Evolutionary conservation across 2,329 filamentous ascomycete species (phyloP), one percentile per base, ranked within the genome.

Genomic region (Cladophialophora carrionii): DNA sequence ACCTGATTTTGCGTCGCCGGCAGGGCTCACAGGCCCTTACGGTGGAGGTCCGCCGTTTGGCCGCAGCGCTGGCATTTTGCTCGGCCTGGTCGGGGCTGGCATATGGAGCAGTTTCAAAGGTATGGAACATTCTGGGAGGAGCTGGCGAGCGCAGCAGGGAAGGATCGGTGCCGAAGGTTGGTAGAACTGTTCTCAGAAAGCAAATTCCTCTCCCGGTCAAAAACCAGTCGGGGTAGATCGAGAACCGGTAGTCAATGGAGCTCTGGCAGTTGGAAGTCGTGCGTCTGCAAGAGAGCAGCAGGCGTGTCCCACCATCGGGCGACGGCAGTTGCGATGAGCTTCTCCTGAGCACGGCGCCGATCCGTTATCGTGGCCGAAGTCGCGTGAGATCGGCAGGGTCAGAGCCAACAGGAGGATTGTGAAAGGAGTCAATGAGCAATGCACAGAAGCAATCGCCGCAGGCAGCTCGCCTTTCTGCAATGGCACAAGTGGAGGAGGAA

Each of bases 1-100:
- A 95, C 68, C 91, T 88, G 62, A 94, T 94, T 77, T 94, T 95
- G 67, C 90, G 85, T 71, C 90, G 84, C 74, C 92, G 88, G 78
- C 90, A 92, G 72, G 90, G 89, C 55, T 89, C 87, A 75, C 89
- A 92, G 43, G 89, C 89, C 10, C 77, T 76, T 17, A 78, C 70
- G 6, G 77, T 79, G 9, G 77, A 78, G 41, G 78, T 75, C 61
- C 77, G 73, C 55, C 76, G 74, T 43, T 76, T 76, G 43, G 78
- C 74, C 10, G 70, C 71, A 26, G 68, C 29, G 41, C 62, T 73
- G 37, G 73, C 72, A 58, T 73, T 73, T 34, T 73, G 72, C 57
- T 71, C 71, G 46, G 64, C 31, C 58, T 71, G 56, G 22, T 74
- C 68, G 26, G 73, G 72, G 60, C 72, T 69, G 10, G 75, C 74